These are phyloP conservation scores for Aspergillus nanangensis DNA, from an alignment of 495 filamentous ascomycete species.

Conservation along the genomic window DNA sequence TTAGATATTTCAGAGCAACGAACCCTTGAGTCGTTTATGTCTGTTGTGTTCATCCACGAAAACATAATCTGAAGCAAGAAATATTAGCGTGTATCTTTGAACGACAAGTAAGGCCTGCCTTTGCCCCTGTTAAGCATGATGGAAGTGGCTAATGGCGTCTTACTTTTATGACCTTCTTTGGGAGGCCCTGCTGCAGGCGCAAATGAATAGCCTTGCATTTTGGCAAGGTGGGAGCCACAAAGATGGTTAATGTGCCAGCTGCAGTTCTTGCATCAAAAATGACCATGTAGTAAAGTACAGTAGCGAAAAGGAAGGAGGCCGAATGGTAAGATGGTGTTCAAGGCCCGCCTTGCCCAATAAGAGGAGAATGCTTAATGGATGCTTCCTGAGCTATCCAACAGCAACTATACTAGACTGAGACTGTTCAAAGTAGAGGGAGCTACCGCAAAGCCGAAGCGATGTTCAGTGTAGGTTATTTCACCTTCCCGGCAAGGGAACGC, in stretches of 20 bases:
- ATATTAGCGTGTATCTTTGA: slow-evolving; percentile 4
- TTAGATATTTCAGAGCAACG: slow-evolving; percentile 3
- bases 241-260: not conserved
- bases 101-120: not conserved
- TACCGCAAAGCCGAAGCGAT: no score
- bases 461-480: no score
- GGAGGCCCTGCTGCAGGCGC: slow-evolving; percentile 40
- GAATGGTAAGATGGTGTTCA: no score
- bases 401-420: no score
- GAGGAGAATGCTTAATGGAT: no score
- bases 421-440: no score
- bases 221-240: not conserved
- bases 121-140: not conserved
- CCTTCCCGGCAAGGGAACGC: no score
- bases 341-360: no score
- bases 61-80: slow-evolving; percentile 73
- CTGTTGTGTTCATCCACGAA: slow-evolving; percentile 99
- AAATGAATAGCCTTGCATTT: slow-evolving; percentile 47
- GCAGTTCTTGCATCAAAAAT: not conserved
- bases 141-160: not conserved
- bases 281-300: no score
- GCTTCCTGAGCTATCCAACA: no score
- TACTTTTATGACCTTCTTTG: slow-evolving; percentile 45
- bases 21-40: slow-evolving; percentile 96
- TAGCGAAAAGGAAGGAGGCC: no score